Base-by-base conservation (phyloP, 2,329 filamentous ascomycete genomes). In the Xylariaceae sp. region DNA sequence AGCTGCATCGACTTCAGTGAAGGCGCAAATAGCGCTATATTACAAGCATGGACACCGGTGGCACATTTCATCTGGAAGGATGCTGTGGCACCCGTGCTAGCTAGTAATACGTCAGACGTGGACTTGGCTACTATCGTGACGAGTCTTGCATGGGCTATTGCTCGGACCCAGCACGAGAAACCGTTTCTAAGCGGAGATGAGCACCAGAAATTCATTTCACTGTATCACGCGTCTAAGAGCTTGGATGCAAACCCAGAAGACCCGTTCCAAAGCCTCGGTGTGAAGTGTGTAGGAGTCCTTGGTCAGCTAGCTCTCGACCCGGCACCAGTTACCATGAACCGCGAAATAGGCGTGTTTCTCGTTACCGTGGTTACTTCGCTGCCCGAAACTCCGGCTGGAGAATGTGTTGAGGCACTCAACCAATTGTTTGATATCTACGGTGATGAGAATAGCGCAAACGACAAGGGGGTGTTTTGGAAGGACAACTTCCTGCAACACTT, bases 391-490 rank as follows among this genome's bases (percentile, higher is more conserved):
- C 74, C 80, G 1, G 69, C 76, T 1, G 83, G 82, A 1, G 81
- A 86, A 43, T 74, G 75, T 5, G 76, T 87, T 30, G 84, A 87
- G 70, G 80, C 82, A 15, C 70, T 87, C 41, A 82, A 87, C 68
- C 82, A 86, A 67, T 58, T 88, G 16, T 85, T 86, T 60, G 85
- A 87, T 61, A 76, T 88, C 7, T 88, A 87, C 68, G 80, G 77
- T 22, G 81, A 87, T 64, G 81, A 84, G 66, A 74, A 73, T 12
- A 75, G 73, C 50, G 71, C 75, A 10, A 84, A 79, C 64, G 85
- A 87, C 65, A 73, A 71, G 53, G 75, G 79, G 22, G 83, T 87
- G 2, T 88, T 87, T 68, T 86, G 84, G 80, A 76, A 76, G 61
- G 76, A 83, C 57, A 75, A 74, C 58, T 83, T 87, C 63, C 67